Conservation (phyloP, 2,329 filamentous ascomycete species). For the Aspergillus fructus region DNA sequence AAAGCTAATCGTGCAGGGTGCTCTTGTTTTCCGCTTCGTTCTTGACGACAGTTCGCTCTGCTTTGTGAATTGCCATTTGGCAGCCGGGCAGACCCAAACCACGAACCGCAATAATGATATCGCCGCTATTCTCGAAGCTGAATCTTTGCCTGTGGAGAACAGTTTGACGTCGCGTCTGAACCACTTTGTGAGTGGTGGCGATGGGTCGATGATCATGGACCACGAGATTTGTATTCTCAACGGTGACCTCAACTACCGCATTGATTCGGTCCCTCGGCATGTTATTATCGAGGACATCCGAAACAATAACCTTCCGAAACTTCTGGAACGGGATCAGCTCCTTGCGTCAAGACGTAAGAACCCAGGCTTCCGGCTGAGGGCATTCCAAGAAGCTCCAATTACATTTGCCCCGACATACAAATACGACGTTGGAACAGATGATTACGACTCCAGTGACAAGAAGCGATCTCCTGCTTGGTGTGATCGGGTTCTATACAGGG, state of each 20-base stretch:
- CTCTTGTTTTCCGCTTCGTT: constrained; percentile 85
- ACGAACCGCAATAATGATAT: constrained; percentile 90
- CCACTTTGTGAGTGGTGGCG: constrained; percentile 85
- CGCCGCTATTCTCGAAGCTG: constrained; percentile 80
- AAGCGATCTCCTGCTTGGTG: constrained; percentile 94
- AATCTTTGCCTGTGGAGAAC: constrained; percentile 69
- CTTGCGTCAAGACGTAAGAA: constrained; percentile 86
- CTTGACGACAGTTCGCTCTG: constrained; percentile 92
- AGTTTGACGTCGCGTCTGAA: constrained; percentile 69
- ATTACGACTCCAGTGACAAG: constrained; percentile 93
- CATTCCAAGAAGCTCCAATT: constrained; percentile 88
- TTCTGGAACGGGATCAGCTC: constrained; percentile 91
- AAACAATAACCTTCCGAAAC: constrained; percentile 74
- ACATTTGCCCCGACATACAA: constrained; percentile 96
- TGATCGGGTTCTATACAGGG: constrained; percentile 85
- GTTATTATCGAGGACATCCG: constrained; percentile 85
- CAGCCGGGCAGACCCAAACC: constrained; percentile 88
- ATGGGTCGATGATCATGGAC: constrained; percentile 91
- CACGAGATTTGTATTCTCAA: constrained; percentile 98
- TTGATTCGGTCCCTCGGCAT: constrained; percentile 94
- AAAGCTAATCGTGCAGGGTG: constrained; percentile 55
- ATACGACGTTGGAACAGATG: constrained; percentile 93
- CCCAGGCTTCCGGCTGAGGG: constrained; percentile 80
- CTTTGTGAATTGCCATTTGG: constrained; percentile 96
- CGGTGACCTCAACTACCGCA: constrained; percentile 96